Percentiles rank a stretch among this genome's conserved stretches.
Conservation (phyloP, 345 rosid species). For the Dimocarpus longan region DNA sequence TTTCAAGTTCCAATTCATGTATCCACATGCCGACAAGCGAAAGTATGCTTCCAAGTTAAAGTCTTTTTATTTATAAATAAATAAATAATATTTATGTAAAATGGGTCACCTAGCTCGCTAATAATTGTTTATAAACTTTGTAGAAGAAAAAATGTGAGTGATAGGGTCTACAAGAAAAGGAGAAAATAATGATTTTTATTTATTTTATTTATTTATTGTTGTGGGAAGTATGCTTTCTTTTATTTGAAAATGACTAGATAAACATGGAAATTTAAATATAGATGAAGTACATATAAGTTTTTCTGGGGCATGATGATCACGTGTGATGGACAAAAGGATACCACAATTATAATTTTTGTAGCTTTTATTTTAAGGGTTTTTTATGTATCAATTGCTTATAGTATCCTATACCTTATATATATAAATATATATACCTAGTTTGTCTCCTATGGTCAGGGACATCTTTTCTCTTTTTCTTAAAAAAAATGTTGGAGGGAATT, state of each 20-base stretch:
- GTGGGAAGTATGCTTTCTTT: background rate
- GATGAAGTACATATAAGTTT: background rate
- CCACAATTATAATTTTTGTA: background rate
- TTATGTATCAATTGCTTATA: background rate
- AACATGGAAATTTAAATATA: background rate
- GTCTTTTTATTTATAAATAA: background rate
- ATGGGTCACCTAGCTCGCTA: background rate
- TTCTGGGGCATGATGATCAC: slow-evolving; percentile 19
- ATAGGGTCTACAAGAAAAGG: background rate
- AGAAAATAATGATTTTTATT: background rate
- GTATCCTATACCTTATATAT: slow-evolving; percentile 7
- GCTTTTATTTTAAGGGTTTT: background rate
- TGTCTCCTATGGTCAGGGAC: slow-evolving; percentile 26
- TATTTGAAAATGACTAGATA: background rate
- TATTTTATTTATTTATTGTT: background rate
- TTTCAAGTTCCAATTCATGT: background rate
- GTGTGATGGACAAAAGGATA: background rate
- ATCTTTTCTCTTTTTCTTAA: background rate
- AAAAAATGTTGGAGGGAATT: slow-evolving; percentile 10
- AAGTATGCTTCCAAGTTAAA: background rate
- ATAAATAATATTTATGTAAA: background rate
- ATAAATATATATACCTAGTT: background rate
- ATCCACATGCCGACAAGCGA: background rate
- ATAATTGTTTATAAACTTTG: background rate
- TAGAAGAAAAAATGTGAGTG: background rate